Conservation (phyloP, 2,329 filamentous ascomycete genomes). For the Trichoderma koningiopsis region DNA sequence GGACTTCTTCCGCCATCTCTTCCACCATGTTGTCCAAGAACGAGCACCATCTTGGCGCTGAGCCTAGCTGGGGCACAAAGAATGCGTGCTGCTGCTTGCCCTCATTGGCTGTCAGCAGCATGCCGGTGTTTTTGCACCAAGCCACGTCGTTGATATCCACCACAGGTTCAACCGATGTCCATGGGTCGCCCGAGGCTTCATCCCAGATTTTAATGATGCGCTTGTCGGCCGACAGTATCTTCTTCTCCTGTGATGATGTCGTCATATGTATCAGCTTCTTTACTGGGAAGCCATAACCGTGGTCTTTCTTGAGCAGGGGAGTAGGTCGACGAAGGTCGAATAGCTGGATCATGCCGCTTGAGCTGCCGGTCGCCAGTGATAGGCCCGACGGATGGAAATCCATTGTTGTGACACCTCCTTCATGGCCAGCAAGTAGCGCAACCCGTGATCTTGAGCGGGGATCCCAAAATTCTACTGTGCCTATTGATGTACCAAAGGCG, state of each 20-base stretch:
- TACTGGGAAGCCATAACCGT: conserved; percentile 92
- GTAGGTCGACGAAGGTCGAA: conserved; percentile 90
- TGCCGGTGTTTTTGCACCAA: conserved; percentile 89
- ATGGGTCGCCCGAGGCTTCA: conserved; percentile 76
- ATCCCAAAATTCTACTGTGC: conserved; percentile 98
- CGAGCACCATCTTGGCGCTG: conserved; percentile 91
- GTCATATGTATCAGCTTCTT: conserved; percentile 78
- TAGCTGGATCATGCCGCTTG: conserved; percentile 81
- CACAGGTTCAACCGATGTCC: conserved; percentile 93
- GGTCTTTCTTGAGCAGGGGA: conserved; percentile 86
- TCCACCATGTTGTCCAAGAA: conserved; percentile 98
- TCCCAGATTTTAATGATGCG: conserved; percentile 98
- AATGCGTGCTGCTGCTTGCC: conserved; percentile 93
- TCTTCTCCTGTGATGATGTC: conserved; percentile 74
- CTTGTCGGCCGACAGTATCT: conserved; percentile 90
- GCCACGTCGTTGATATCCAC: conserved; percentile 95
- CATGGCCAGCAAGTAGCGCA: conserved; percentile 70
- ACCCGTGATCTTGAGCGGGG: conserved; percentile 79
- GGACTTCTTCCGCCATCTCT: conserved; percentile 88
- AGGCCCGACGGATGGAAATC: conserved; percentile 84
- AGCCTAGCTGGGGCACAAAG: conserved; percentile 90
- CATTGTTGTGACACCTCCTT: conserved; percentile 80
- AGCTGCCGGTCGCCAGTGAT: conserved; percentile 84
- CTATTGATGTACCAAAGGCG: conserved; percentile 90
- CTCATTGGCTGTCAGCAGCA: conserved; percentile 96